Evolutionary conservation across 2,329 filamentous ascomycete genomes (phyloP).

Genomic region (Paecilomyces fulvus): DNA sequence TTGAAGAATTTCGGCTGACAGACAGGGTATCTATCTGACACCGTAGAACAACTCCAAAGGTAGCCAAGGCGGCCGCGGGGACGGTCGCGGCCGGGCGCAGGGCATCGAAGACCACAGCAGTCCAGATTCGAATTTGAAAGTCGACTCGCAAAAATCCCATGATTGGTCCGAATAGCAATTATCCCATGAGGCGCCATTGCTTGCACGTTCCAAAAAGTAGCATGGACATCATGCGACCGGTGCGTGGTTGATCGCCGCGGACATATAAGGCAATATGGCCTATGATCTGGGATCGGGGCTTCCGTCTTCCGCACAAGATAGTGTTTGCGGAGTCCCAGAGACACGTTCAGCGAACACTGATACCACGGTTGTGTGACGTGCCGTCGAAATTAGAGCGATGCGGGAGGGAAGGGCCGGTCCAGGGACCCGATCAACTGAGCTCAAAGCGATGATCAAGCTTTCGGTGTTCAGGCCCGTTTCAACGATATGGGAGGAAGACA

Average conservation of each 20-base stretch:
- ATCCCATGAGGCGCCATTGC: background rate
- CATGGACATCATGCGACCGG: background rate
- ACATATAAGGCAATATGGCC: background rate
- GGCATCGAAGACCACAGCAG: background rate
- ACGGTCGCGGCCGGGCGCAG: background rate
- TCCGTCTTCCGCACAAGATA: background rate
- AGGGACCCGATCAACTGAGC: conserved; percentile 7
- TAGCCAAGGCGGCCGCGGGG: background rate
- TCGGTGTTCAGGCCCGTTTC: background rate
- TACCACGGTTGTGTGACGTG: background rate
- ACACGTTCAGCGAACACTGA: conserved; percentile 1
- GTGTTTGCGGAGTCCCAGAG: conserved; percentile 2
- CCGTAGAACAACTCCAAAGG: background rate
- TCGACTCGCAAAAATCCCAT: background rate
- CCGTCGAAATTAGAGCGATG: conserved; percentile 7
- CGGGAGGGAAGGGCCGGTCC: conserved; percentile 16
- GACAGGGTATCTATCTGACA: background rate
- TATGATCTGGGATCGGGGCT: background rate
- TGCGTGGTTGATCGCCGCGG: background rate
- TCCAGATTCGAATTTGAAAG: background rate
- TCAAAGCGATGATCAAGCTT: conserved; percentile 2
- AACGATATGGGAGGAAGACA: background rate
- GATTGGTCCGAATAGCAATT: background rate
- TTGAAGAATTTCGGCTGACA: background rate
- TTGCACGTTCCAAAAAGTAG: conserved; percentile 1